phyloP scores from a whole-genome alignment of 2,329 filamentous ascomycete genomes.

The Neopestalotiopsis rosae region DNA sequence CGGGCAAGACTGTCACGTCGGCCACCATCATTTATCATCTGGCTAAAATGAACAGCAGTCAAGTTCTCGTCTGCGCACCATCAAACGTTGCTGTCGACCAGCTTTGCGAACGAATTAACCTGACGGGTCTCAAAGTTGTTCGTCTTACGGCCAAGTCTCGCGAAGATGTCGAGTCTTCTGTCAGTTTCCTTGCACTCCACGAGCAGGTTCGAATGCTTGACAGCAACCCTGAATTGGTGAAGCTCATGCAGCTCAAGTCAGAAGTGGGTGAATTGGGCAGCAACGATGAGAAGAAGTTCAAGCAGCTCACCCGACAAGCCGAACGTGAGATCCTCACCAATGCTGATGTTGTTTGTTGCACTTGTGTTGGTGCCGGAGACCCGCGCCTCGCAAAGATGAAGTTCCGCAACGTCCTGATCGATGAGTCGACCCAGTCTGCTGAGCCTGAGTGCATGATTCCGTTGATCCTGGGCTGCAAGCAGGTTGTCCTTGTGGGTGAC shows the following conservation, averaged over 20 bases:
- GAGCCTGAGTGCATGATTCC: constrained; percentile 99
- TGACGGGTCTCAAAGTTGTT: constrained; percentile 93
- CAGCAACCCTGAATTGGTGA: constrained; percentile 90
- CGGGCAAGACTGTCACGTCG: constrained; percentile 97
- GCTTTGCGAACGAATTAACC: constrained; percentile 94
- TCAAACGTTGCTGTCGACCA: constrained; percentile 99
- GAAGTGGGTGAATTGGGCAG: constrained; percentile 91
- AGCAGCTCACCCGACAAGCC: constrained; percentile 89
- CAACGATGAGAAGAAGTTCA: constrained; percentile 98
- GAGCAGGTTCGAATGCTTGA: constrained; percentile 98
- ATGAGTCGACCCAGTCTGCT: constrained; percentile 97
- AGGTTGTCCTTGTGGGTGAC: constrained; percentile 97
- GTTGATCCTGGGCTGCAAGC: constrained; percentile 94
- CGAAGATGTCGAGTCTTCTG: constrained; percentile 98
- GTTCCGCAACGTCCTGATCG: constrained; percentile 96
- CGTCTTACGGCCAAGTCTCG: constrained; percentile 98
- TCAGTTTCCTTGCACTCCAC: constrained; percentile 92
- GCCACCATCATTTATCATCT: constrained; percentile 98
- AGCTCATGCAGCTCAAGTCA: constrained; percentile 89
- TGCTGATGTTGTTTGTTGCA: constrained; percentile 98
- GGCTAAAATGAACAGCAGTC: constrained; percentile 91
- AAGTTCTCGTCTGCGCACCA: constrained; percentile 94
- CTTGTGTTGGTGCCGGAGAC: constrained; percentile 95
- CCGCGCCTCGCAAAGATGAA: constrained; percentile 96
- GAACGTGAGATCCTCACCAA: constrained; percentile 95